A percentile compares a stretch with the other conserved stretches of the same genome.
These are phyloP conservation scores for Didymellaceae sp. DNA, from an alignment of 2,329 filamentous ascomycete genomes.

Conservation along the genomic window DNA sequence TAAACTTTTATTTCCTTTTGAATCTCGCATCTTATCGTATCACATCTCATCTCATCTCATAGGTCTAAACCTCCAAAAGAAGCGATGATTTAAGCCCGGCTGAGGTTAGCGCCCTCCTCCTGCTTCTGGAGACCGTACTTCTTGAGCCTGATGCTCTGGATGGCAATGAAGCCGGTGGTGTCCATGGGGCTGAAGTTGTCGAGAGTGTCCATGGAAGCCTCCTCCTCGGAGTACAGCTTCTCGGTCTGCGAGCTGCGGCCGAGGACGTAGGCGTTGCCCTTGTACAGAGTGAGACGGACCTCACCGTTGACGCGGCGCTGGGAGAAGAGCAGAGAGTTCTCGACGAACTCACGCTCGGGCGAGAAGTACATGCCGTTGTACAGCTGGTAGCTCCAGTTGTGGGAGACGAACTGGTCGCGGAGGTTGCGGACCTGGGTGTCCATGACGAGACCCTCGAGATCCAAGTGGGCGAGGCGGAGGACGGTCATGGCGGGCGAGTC, in stretches of 20 bases:
- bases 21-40: slow-evolving; percentile 7
- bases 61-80: not conserved
- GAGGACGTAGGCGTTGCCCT: slow-evolving; percentile 68
- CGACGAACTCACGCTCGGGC: slow-evolving; percentile 73
- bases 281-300: slow-evolving; percentile 70
- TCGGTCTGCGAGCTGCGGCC: slow-evolving; percentile 68
- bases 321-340: slow-evolving; percentile 60
- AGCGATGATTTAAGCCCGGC: slow-evolving; percentile 25
- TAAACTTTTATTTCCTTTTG: slow-evolving; percentile 11
- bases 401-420: slow-evolving; percentile 73
- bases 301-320: slow-evolving; percentile 52
- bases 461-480: slow-evolving; percentile 64
- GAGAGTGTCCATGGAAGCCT: slow-evolving; percentile 74
- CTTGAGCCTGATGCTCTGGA: slow-evolving; percentile 68
- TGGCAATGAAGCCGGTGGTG: slow-evolving; percentile 72
- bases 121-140: slow-evolving; percentile 49
- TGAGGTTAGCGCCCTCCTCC: slow-evolving; percentile 44
- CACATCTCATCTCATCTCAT: not conserved
- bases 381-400: slow-evolving; percentile 51
- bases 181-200: slow-evolving; percentile 71
- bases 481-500: slow-evolving; percentile 59
- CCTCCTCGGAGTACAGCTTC: slow-evolving; percentile 72
- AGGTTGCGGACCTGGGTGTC: slow-evolving; percentile 72
- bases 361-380: slow-evolving; percentile 74
- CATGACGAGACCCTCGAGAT: slow-evolving; percentile 71